Conservation (phyloP, 176 grass and related monocot genomes). For the Zea luxurians region DNA sequence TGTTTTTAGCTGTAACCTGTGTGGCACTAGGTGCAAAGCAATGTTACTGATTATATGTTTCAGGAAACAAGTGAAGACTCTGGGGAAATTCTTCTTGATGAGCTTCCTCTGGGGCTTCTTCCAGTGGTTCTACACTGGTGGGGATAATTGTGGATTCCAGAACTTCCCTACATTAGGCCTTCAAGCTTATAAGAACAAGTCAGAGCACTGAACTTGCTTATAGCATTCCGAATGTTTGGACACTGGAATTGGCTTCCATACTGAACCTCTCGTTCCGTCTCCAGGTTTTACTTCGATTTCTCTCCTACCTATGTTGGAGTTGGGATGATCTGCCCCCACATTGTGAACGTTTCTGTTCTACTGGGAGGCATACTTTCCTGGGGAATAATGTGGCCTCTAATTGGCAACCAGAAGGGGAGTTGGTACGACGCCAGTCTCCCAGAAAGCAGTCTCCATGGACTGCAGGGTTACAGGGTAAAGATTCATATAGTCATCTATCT, state of each 20-base stretch:
- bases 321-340: slow-evolving; percentile 51
- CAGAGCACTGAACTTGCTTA: not conserved
- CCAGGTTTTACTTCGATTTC: slow-evolving; percentile 49
- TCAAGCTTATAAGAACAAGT: slow-evolving; percentile 54
- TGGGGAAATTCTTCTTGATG: slow-evolving; percentile 60
- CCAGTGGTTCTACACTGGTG: slow-evolving; percentile 84
- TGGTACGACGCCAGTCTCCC: slow-evolving; percentile 25
- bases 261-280: not conserved
- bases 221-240: not conserved
- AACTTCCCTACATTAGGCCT: slow-evolving; percentile 71
- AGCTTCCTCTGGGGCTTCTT: slow-evolving; percentile 88
- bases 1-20: not conserved
- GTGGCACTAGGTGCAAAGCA: not conserved
- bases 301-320: slow-evolving; percentile 53
- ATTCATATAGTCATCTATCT: not conserved
- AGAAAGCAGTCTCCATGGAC: slow-evolving; percentile 45
- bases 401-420: slow-evolving; percentile 39
- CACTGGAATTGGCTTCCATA: not conserved
- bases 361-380: slow-evolving; percentile 51
- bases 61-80: slow-evolving; percentile 72
- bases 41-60: not conserved
- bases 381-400: slow-evolving; percentile 54
- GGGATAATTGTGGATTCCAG: slow-evolving; percentile 57
- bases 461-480: slow-evolving; percentile 77
- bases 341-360: slow-evolving; percentile 48